Conservation (phyloP, 139 green algal species). For the Edaphochlamys debaryana region DNA sequence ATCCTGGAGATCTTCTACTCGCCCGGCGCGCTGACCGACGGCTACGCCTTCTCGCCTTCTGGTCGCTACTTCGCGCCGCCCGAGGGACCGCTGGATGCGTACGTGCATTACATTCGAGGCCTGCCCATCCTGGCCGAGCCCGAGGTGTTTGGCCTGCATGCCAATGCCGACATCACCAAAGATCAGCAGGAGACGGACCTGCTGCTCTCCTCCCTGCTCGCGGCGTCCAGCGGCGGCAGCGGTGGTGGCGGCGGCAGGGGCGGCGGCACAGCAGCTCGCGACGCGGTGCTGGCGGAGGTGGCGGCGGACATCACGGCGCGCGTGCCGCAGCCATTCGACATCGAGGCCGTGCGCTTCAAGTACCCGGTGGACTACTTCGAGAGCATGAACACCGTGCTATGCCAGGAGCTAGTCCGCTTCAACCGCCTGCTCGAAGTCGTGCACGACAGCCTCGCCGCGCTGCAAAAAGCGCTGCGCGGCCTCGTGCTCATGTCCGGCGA, state of each 20-base stretch:
- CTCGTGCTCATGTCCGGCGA: conserved; percentile 80
- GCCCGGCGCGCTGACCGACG: conserved; percentile 39
- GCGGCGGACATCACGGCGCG: conserved; percentile 68
- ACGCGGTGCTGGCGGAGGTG: conserved; percentile 69
- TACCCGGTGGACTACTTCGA: conserved; percentile 87
- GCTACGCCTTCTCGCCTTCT: conserved; percentile 68
- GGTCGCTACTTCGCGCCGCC: conserved; percentile 74
- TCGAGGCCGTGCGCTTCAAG: conserved; percentile 73
- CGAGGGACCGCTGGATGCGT: conserved; percentile 62
- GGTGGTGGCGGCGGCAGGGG: conserved; percentile 31
- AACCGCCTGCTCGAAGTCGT: conserved; percentile 73
- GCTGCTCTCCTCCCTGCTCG: conserved; percentile 69
- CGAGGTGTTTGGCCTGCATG: conserved; percentile 81
- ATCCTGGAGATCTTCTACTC: conserved; percentile 76
- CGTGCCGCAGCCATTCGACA: conserved; percentile 74
- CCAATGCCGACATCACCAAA: conserved; percentile 86
- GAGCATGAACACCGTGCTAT: conserved; percentile 87
- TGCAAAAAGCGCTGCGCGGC: conserved; percentile 59
- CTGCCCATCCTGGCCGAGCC: conserved; percentile 71
- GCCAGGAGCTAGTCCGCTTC: conserved; percentile 84
- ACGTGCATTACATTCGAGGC: conserved; percentile 59
- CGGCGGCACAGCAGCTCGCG: conserved; percentile 54
- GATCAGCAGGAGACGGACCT: conserved; percentile 79
- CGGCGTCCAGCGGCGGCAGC: conserved; percentile 44
- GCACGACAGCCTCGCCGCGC: conserved; percentile 52